Evolutionary conservation across 257 asterid genomes (phyloP), one percentile per base, ranked within the genome.

Genomic region (Perilla frutescens): DNA sequence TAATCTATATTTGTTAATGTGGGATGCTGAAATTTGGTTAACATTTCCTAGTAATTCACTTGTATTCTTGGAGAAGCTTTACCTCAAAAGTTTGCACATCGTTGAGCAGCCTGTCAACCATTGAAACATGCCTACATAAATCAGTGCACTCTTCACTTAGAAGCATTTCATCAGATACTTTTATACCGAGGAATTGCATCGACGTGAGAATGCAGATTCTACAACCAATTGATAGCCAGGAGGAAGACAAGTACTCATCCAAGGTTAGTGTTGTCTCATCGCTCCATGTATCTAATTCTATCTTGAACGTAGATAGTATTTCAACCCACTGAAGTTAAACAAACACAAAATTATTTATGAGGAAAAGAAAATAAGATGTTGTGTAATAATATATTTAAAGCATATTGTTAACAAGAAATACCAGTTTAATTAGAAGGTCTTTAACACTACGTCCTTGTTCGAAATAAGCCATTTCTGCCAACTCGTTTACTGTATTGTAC

Each of bases 401-500:
- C 40, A 51, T 11, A 3, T 31, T 48, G 40, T 2, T 13, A 61
- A 8, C 14, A 53, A 31, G 4, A 45, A 12, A 4, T 80, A 85
- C 88, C 85, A 65, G 40, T 45, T 49, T 37, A n/a, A 53, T 70
- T 34, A 83, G 70, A 59, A 79, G 50, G 7, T 64, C 57, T 55
- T 77, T 81, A 7, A 83, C 62, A 10, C 74, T 57, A 9, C 77
- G 81, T 3, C 81, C 88, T 66, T 83, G 90, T 49, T 59, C 36
- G 37, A 77, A 37, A 36, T 53, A 55, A 12, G 85, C 85, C 67
- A 31, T 66, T 56, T 71, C 87, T 8, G 84, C 84, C 45, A 80
- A 60, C 14, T 84, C 85, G 34, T 77, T 81, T 36, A 81, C 64
- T 2, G 88, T 82, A 29, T 58, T 37, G 59, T 79, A 76, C 0